Conservation (phyloP, 2,329 filamentous ascomycete genomes). For the Escovopsis weberi region DNA sequence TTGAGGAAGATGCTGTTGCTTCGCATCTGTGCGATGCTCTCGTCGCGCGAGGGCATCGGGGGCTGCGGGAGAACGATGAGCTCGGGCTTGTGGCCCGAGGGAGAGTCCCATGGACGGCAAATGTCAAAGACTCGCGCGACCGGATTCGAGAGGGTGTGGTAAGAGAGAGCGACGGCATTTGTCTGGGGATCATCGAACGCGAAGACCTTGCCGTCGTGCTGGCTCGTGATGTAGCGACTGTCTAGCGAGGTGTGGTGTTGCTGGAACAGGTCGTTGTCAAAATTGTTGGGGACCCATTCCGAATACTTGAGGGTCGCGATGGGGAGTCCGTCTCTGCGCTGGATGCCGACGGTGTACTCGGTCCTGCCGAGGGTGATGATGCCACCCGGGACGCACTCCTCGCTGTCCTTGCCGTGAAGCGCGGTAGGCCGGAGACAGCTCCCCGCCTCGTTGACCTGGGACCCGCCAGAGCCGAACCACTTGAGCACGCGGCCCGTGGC, state of each 20-base stretch:
- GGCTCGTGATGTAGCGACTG: slow-evolving; percentile 75
- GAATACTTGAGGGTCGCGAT: slow-evolving; percentile 86
- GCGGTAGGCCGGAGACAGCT: slow-evolving; percentile 61
- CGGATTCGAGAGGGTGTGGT: slow-evolving; percentile 56
- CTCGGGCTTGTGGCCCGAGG: slow-evolving; percentile 48
- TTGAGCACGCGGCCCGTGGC: slow-evolving; percentile 69
- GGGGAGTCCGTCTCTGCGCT: slow-evolving; percentile 55
- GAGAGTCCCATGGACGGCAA: slow-evolving; percentile 55
- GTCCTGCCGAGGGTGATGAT: slow-evolving; percentile 74
- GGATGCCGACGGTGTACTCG: slow-evolving; percentile 81
- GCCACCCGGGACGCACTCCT: slow-evolving; percentile 66
- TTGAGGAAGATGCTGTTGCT: slow-evolving; percentile 69
- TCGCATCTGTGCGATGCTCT: slow-evolving; percentile 35
- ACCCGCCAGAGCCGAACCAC: slow-evolving; percentile 64
- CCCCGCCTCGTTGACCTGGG: slow-evolving; percentile 52
- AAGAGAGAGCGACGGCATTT: slow-evolving; percentile 42
- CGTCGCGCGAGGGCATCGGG: slow-evolving; percentile 41
- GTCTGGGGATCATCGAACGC: slow-evolving; percentile 55
- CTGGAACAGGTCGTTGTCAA: slow-evolving; percentile 70
- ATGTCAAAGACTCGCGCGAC: slow-evolving; percentile 85
- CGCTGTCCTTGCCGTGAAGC: slow-evolving; percentile 39
- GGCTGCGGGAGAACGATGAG: slow-evolving; percentile 82
- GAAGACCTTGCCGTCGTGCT: slow-evolving; percentile 71
- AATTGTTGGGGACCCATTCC: slow-evolving; percentile 89
- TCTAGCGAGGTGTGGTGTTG: slow-evolving; percentile 75